Evolutionary conservation across 495 filamentous ascomycete species (phyloP), one percentile per base, ranked within the genome.

Genomic region (Lasiosphaeria hispida): DNA sequence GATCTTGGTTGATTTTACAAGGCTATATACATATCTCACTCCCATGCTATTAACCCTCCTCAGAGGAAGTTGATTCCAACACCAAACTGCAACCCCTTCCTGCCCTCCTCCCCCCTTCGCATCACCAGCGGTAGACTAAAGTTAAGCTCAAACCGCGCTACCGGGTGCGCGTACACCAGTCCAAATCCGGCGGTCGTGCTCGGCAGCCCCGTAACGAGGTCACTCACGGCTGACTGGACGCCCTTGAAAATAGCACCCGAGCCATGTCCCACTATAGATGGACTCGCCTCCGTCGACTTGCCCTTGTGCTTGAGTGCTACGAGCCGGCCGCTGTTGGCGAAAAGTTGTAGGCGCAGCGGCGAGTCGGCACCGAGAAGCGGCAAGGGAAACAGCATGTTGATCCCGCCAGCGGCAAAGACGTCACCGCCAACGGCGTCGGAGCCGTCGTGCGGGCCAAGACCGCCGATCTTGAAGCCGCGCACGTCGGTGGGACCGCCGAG

Each of bases 401-500:
- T 87, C 58, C 90, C 88, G 11, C 87, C 92, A 9, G 95, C 92
- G 38, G 91, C 86, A 66, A 91, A 97, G 7, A 95, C 75, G 71
- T 98, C 94, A 4, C 94, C 94, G 11, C 94, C 94, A 4, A 96
- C 84, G 3, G 91, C 83, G 72, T 97, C 94, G 10, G 69, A 59
- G 3, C 90, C 88, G 65, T 97, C 94, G 59, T 84, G 88, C 4
- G 93, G 91, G 10, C 94, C 94, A 11, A 97, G 78, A 4, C 95
- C 95, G 17, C 83, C 86, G 38, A 96, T 81, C 33, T 89, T 87
- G 80, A 97, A 98, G 5, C 93, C 94, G 49, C 94, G 88, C 33
- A 98, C 90, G 68, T 96, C 91, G 17, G 91, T 96, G 0, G 94
- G 92, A 0, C 95, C 94, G 44, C 94, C 94, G 39, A 98, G 90